These are phyloP conservation scores for Hippophae tibetana DNA, from an alignment of 306 rosid species.

Conservation along the genomic window DNA sequence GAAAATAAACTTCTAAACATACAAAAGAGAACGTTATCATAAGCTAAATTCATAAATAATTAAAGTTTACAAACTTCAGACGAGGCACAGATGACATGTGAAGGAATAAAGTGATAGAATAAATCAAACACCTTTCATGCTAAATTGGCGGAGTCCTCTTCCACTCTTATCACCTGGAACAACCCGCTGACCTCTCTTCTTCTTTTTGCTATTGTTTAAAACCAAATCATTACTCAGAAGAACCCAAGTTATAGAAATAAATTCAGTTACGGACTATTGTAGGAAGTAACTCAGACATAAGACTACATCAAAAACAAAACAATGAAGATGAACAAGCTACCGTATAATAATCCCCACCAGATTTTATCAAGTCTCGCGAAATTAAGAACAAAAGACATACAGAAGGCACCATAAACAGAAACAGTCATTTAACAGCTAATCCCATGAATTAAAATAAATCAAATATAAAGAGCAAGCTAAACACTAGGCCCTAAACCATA, in stretches of 20 bases:
- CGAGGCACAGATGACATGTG: not conserved
- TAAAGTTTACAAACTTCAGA: too few relatives aligned
- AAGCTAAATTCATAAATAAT: too few relatives aligned
- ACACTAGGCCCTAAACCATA: too few relatives aligned
- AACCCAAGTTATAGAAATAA: constrained; percentile 3
- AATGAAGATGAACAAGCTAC: not conserved
- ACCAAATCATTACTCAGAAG: constrained; percentile 15
- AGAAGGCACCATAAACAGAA: too few relatives aligned
- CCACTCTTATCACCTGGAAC: constrained; percentile 94
- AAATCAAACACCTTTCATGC: constrained; percentile 79
- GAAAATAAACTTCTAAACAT: not conserved
- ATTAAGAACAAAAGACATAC: too few relatives aligned
- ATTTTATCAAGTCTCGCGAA: too few relatives aligned
- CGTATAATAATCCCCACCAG: too few relatives aligned
- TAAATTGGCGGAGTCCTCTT: constrained; percentile 96
- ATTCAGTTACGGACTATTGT: too few relatives aligned
- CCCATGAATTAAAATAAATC: too few relatives aligned
- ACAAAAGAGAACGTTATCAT: too few relatives aligned
- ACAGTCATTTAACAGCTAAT: too few relatives aligned
- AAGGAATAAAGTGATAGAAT: not conserved
- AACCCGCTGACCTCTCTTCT: constrained; percentile 92
- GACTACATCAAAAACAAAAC: not conserved
- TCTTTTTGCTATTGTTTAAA: constrained; percentile 61
- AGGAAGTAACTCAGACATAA: not conserved
- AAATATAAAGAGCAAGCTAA: too few relatives aligned